Base-by-base conservation (phyloP, 495 filamentous ascomycete species). In the Massariosphaeria phaeospora region DNA sequence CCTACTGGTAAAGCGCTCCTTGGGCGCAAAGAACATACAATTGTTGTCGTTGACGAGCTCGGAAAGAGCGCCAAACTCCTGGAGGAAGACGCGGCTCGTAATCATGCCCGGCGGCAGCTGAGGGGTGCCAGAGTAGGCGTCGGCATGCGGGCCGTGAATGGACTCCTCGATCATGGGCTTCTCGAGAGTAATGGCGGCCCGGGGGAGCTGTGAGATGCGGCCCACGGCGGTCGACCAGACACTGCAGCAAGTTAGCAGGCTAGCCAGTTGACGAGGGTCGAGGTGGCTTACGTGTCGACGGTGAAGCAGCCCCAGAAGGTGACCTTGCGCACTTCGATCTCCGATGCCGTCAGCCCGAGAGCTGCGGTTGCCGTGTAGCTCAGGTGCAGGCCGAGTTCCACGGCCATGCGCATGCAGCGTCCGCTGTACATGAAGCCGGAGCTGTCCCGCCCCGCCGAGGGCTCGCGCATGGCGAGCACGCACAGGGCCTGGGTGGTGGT, bases 401-500 rank as follows among this genome's bases (percentile, higher is more conserved):
- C 70, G 8, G 80, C 82, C 46, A 86, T 73, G 5, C 80, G 74
- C 53, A 86, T 75, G 46, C 82, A 83, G 57, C 83, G 76, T 0
- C 84, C 82, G 3, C 80, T 79, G 40, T 83, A 84, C 59, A 77
- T 83, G 70, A 81, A 84, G 34, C 80, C 82, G 49, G 80, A 80
- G n/a, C 79, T 81, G 55, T 84, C 81, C 8, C 63, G 45, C 0
- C 66, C 67, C 4, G 57, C 54, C 17, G 67, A 68, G 0, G 66
- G 55, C 47, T 71, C 66, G 1, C 69, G 56, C 25, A 67, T 34
- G 13, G 69, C 68, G 84, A 94, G 86, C 52, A 94, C 76, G 3
- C 83, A 81, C 21, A 91, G 67, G 0, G 87, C 85, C 67, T 91
- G 88, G 33, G 90, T 82, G 2, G 84, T 89, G 6, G 88, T 91